These are phyloP conservation scores for Pestalotiopsis sp. DNA, from an alignment of 2,329 filamentous ascomycete genomes.

Conservation along the genomic window DNA sequence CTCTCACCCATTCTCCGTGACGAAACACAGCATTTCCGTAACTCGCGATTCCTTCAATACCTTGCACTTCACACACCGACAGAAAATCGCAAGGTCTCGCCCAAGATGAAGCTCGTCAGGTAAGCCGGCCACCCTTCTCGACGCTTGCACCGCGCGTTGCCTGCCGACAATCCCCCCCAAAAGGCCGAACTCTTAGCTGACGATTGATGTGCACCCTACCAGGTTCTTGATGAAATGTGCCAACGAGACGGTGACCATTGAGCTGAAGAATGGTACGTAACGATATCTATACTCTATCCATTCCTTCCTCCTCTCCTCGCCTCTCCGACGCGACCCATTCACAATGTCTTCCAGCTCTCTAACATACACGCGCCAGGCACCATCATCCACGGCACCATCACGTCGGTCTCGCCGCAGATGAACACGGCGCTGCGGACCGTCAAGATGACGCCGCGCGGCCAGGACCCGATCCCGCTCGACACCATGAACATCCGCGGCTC, in stretches of 20 bases:
- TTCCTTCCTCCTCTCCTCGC: not conserved
- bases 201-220: conserved; percentile 24
- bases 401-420: conserved; percentile 96
- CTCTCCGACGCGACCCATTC: not conserved
- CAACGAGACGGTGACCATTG: conserved; percentile 98
- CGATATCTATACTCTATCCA: not conserved
- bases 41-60: not conserved
- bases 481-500: conserved; percentile 96
- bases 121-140: conserved; percentile 50
- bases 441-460: conserved; percentile 91
- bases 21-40: not conserved
- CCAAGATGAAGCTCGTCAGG: conserved; percentile 95
- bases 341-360: not conserved
- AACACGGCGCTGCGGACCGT: conserved; percentile 95
- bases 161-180: conserved; percentile 24
- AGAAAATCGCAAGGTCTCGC: conserved; percentile 21
- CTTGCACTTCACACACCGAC: not conserved
- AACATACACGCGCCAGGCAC: conserved; percentile 57
- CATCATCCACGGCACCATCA: conserved; percentile 95
- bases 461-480: conserved; percentile 86
- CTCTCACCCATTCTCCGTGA: conserved; percentile 11
- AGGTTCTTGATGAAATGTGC: conserved; percentile 99
- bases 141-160: conserved; percentile 44
- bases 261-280: conserved; percentile 89
- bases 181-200: conserved; percentile 30